Percentiles rank a stretch among this genome's conserved stretches.
phyloP scores from a whole-genome alignment of 306 rosid genomes.

The Quercus mongolica region DNA sequence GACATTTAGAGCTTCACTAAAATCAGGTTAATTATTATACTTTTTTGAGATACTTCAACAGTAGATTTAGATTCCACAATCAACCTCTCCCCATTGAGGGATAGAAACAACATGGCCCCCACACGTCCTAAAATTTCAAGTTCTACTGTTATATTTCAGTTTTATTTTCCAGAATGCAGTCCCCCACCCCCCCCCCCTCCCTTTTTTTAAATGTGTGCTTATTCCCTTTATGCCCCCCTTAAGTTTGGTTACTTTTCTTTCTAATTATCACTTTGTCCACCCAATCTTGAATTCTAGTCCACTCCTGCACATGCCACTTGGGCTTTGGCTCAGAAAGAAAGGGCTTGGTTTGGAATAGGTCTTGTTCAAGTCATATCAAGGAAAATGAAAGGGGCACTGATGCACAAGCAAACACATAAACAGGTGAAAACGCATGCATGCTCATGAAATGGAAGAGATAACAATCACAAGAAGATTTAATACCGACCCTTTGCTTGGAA shows the following conservation, averaged over 20 bases:
- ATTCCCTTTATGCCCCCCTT: too few relatives aligned
- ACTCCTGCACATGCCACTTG: neutral
- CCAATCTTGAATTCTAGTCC: too few relatives aligned
- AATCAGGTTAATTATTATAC: neutral
- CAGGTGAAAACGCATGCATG: neutral
- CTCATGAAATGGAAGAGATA: neutral
- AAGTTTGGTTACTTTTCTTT: too few relatives aligned
- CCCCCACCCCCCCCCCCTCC: rapidly evolving
- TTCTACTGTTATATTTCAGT: too few relatives aligned
- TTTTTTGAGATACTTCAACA: neutral
- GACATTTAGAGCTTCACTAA: too few relatives aligned
- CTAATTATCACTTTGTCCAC: too few relatives aligned
- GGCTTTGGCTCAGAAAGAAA: neutral
- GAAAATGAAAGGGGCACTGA: neutral
- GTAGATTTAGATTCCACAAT: neutral
- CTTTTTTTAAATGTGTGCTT: too few relatives aligned
- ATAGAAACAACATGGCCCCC: too few relatives aligned
- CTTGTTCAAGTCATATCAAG: neutral
- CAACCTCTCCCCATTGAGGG: neutral
- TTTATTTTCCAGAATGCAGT: too few relatives aligned
- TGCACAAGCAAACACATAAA: conserved; percentile 1
- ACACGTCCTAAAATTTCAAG: too few relatives aligned
- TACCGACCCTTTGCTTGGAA: conserved; percentile 52
- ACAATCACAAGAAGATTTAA: neutral
- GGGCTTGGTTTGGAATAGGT: neutral